Percentiles rank a stretch among this genome's conserved stretches.
Evolutionary conservation across 169 alveolate species (phyloP).

Genomic region (Cyclospora cayetanensis): DNA sequence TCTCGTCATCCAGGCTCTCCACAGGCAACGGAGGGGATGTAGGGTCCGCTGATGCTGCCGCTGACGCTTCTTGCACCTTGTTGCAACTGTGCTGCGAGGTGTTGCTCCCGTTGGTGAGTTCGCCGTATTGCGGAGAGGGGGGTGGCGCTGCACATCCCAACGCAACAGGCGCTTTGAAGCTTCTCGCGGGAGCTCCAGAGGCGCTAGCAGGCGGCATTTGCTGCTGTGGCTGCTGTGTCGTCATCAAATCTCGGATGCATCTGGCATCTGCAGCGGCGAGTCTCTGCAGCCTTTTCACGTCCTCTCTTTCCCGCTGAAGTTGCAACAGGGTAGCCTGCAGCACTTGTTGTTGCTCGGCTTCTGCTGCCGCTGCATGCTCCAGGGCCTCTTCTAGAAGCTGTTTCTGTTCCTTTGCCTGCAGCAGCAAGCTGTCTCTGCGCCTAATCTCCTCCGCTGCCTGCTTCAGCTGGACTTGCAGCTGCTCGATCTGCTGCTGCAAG

Average conservation of each 20-base stretch:
- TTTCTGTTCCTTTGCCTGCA: not conserved
- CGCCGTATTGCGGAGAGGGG: not conserved
- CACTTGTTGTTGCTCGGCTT: not conserved
- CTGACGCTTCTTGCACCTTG: not conserved
- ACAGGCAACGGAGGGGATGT: not conserved
- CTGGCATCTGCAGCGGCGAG: constrained; percentile 30
- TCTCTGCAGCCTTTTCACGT: not conserved
- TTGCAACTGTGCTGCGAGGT: constrained; percentile 2
- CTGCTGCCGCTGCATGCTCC: not conserved
- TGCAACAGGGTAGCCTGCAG: not conserved
- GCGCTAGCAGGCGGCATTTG: not conserved
- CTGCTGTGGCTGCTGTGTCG: not conserved
- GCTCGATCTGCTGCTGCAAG: constrained; percentile 1
- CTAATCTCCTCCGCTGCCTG: not conserved
- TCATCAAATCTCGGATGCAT: not conserved
- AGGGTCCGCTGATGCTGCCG: not conserved
- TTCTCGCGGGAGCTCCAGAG: not conserved
- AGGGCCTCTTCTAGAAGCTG: not conserved
- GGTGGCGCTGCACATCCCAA: not conserved
- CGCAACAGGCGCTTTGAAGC: no score
- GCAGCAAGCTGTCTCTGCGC: not conserved
- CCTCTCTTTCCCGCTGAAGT: constrained; percentile 14
- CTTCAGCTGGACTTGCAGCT: not conserved
- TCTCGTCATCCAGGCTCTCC: not conserved
- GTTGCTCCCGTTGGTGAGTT: not conserved